These are phyloP conservation scores for Scytalidium lignicola DNA, from an alignment of 2,329 filamentous ascomycete species.

Conservation along the genomic window DNA sequence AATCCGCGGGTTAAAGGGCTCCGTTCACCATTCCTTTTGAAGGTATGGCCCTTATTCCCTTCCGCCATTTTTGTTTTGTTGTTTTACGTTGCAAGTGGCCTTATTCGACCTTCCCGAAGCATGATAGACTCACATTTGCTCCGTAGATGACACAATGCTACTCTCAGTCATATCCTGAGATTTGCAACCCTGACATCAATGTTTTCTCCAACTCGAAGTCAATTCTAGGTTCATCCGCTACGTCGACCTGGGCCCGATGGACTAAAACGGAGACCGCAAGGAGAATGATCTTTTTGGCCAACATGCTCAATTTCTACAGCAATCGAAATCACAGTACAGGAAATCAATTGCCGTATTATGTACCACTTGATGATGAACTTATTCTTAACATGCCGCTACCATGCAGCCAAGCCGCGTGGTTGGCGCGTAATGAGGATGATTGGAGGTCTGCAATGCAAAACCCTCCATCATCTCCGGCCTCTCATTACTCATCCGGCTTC, in stretches of 20 bases:
- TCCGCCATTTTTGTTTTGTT: background rate
- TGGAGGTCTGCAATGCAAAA: slow-evolving; percentile 11
- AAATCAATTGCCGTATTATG: slow-evolving; percentile 15
- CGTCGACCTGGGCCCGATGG: slow-evolving; percentile 2
- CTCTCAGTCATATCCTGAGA: background rate
- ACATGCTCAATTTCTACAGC: slow-evolving; percentile 17
- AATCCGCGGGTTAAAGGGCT: slow-evolving; percentile 11
- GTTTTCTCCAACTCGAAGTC: background rate
- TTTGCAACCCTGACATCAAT: slow-evolving; percentile 1
- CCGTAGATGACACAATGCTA: slow-evolving; percentile 11
- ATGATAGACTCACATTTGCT: slow-evolving; percentile 3
- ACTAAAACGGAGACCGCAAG: slow-evolving; percentile 14
- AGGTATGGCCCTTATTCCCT: slow-evolving; percentile 1
- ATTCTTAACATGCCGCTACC: slow-evolving; percentile 19
- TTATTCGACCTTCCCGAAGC: background rate
- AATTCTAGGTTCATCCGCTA: background rate
- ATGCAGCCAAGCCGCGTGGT: slow-evolving; percentile 12
- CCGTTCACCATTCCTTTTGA: slow-evolving; percentile 16
- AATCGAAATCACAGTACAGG: slow-evolving; percentile 11
- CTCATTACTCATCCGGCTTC: background rate
- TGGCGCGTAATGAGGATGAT: slow-evolving; percentile 12
- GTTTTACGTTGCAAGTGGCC: background rate
- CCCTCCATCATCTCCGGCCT: background rate
- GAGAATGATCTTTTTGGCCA: slow-evolving; percentile 19
- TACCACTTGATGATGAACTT: slow-evolving; percentile 18